phyloP scores from a whole-genome alignment of 257 asterid genomes.

The Nicotiana undulata region DNA sequence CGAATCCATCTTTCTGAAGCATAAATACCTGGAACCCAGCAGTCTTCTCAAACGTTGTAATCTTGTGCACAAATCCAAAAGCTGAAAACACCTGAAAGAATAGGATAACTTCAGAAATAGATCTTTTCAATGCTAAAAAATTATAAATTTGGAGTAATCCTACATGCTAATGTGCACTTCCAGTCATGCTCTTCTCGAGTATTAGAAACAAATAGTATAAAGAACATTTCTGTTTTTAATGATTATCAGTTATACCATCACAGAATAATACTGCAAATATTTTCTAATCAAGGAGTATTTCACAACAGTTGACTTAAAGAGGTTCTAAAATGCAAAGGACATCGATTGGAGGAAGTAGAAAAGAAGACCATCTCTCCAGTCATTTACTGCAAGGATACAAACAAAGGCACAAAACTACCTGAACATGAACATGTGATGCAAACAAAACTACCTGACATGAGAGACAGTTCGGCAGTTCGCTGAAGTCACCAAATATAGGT shows the following conservation, averaged over 20 bases:
- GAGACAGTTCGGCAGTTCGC: not conserved
- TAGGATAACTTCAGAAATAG: not conserved
- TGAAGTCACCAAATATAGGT: not conserved
- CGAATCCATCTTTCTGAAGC: constrained; percentile 1
- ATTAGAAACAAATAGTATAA: not conserved
- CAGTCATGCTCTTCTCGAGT: not conserved
- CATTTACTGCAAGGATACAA: not conserved
- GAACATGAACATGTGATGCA: not conserved
- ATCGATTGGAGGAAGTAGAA: not conserved
- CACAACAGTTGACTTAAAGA: not conserved
- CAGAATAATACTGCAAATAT: not conserved
- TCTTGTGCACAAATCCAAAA: constrained; percentile 87
- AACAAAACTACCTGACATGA: not conserved
- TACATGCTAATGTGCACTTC: not conserved
- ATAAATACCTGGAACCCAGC: constrained; percentile 86
- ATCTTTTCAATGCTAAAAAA: not conserved
- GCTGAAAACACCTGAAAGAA: constrained; percentile 79
- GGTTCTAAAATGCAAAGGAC: not conserved
- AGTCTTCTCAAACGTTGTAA: constrained; percentile 93
- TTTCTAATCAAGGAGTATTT: not conserved
- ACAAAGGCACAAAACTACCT: not conserved
- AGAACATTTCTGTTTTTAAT: not conserved
- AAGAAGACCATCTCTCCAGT: not conserved
- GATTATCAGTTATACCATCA: not conserved
- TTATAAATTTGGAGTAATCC: not conserved